Evolutionary conservation across 73 alveolate genomes (phyloP).

Genomic region (Tetrahymena malaccensis): DNA sequence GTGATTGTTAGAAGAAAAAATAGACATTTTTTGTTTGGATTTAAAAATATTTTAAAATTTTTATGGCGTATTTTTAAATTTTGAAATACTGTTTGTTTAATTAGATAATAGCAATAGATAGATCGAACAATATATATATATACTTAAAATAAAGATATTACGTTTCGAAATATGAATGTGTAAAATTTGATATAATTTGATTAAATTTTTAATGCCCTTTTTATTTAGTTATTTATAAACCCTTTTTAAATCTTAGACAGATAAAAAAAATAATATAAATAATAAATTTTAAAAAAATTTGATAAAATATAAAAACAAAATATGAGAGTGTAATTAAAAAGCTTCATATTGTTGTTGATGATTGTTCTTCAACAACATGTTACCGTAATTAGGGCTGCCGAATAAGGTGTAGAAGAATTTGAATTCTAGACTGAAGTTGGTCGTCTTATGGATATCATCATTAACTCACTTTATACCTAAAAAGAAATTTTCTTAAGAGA

Average conservation of each 20-base stretch:
- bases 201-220: not conserved
- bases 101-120: not conserved
- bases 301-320: not conserved
- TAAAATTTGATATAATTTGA: not conserved
- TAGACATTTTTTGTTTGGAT: too few relatives aligned
- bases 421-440: constrained; percentile 96
- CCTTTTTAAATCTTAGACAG: not conserved
- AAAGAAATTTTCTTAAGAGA: constrained; percentile 97
- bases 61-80: too few relatives aligned
- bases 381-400: constrained; percentile 2
- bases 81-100: too few relatives aligned
- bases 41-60: too few relatives aligned
- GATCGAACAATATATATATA: not conserved
- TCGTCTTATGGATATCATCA: constrained; percentile 96
- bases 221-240: too few relatives aligned
- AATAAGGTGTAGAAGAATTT: constrained; percentile 29
- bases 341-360: not conserved
- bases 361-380: not conserved
- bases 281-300: not conserved
- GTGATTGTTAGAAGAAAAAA: too few relatives aligned
- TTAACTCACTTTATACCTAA: constrained; percentile 95
- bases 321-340: not conserved
- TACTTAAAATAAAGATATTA: not conserved
- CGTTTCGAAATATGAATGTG: not conserved
- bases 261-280: not conserved